Percentiles rank a stretch among this genome's conserved stretches.
Conservation (phyloP, 495 filamentous ascomycete genomes). For the Glarea lozoyensis region DNA sequence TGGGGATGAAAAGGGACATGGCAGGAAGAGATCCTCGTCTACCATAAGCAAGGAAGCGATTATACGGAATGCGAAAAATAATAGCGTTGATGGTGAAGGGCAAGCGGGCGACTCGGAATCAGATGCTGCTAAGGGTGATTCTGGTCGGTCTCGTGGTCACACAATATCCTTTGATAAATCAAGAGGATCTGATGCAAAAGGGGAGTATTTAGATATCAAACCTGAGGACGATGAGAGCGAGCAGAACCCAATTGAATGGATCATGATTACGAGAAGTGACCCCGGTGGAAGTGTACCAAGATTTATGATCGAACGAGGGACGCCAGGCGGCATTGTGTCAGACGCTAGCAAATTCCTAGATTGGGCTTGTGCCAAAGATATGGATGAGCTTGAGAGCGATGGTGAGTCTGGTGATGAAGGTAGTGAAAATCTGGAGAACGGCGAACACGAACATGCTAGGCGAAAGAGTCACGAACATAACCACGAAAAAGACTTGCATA, state of each 20-base stretch:
- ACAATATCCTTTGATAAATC: slow-evolving; percentile 42
- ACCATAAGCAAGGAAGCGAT: slow-evolving; percentile 17
- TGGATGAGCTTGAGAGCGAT: slow-evolving; percentile 31
- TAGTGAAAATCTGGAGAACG: slow-evolving; percentile 12
- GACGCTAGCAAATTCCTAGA: slow-evolving; percentile 82
- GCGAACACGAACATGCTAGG: neutral
- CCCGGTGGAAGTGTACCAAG: slow-evolving; percentile 86
- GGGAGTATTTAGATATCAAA: slow-evolving; percentile 27
- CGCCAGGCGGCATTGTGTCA: slow-evolving; percentile 69
- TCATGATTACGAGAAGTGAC: slow-evolving; percentile 88
- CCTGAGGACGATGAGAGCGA: slow-evolving; percentile 40
- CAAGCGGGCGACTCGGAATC: slow-evolving; percentile 5
- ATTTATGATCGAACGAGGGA: slow-evolving; percentile 92
- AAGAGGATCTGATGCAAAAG: slow-evolving; percentile 27
- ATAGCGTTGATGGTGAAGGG: slow-evolving; percentile 5
- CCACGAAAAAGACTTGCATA: slow-evolving; percentile 16
- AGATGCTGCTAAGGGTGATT: slow-evolving; percentile 1
- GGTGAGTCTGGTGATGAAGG: slow-evolving; percentile 23
- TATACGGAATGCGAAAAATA: slow-evolving; percentile 16
- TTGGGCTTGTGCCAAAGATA: slow-evolving; percentile 61
- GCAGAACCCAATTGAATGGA: slow-evolving; percentile 76
- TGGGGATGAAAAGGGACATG: neutral
- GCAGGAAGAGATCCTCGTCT: slow-evolving; percentile 9
- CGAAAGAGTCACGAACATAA: slow-evolving; percentile 9
- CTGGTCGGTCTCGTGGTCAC: slow-evolving; percentile 27